Base-by-base conservation (phyloP, 768 basidiomycete species). In the Daedalea quercina region DNA sequence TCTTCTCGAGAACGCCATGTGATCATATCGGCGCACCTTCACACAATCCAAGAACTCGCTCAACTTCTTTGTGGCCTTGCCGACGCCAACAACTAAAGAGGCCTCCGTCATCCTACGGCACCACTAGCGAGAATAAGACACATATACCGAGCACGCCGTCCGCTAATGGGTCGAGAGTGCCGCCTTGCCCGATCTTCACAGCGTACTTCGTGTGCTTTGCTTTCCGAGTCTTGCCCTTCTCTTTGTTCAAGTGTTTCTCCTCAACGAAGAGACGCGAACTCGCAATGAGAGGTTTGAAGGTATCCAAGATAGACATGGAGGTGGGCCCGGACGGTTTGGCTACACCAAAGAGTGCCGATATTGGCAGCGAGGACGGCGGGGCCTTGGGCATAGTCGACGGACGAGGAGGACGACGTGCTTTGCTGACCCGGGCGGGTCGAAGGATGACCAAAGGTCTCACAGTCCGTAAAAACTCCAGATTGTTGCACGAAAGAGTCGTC, bases 161-260 rank as follows among this genome's bases (percentile, higher is more conserved):
- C 4, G 96, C 96, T 33, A 98, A 76, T 15, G 96, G 96, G 72
- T 99, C 96, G 47, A 99, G 73, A 3, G 96, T 99, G 3, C 96
- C 94, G 25, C 93, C 93, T 68, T 94, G 90, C 1, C 93, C 94
- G 46, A 94, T 81, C 69, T 95, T 94, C 50, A 94, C 73, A 1
- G 69, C 62, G 20, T 80, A 76, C 15, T 64, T 65, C 48, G 62
- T 65, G 47, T 62, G 61, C 42, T 65, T 74, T 54, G 69, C 67
- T 46, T 73, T 73, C 43, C 70, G 66, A 55, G 52, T 40, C 45
- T 76, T 77, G 23, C 73, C 74, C 50, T 73, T 69, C 55, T 77
- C 68, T 44, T 78, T 74, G 56, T 81, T 81, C 28, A 80, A 73
- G 51, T 80, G 78, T 31, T 78, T 63, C 23, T 61, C 75, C 43